Conservation (phyloP, 2,329 filamentous ascomycete species). For the Dactylonectria estremocensis region DNA sequence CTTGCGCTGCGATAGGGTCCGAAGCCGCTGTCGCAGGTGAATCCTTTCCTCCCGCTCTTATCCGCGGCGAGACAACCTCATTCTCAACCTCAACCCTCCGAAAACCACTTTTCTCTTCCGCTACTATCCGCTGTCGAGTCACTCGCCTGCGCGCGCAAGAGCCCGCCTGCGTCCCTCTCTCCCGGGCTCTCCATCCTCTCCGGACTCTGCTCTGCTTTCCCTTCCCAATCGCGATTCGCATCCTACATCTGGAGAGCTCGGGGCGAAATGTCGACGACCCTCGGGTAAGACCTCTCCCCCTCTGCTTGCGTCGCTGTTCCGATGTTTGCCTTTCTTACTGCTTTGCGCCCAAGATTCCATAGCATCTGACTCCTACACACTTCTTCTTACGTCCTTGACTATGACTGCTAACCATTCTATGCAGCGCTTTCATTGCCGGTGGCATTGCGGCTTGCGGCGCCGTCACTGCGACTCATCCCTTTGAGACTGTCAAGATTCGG, state of each 20-base stretch:
- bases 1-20: constrained; percentile 48
- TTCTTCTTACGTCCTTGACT: neutral
- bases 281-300: constrained; percentile 53
- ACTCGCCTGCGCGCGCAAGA: constrained; percentile 14
- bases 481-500: constrained; percentile 99
- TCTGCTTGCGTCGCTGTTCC: neutral
- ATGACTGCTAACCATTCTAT: constrained; percentile 27
- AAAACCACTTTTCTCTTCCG: constrained; percentile 8
- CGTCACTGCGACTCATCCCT: constrained; percentile 96
- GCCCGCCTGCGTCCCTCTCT: constrained; percentile 31
- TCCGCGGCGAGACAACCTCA: constrained; percentile 28
- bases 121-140: constrained; percentile 1
- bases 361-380: constrained; percentile 18
- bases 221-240: constrained; percentile 15
- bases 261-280: constrained; percentile 46
- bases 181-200: constrained; percentile 42
- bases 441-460: constrained; percentile 97
- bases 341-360: constrained; percentile 25
- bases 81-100: constrained; percentile 21
- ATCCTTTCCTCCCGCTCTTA: constrained; percentile 27
- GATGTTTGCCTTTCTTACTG: constrained; percentile 4
- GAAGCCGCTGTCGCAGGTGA: constrained; percentile 45
- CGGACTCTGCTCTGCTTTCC: constrained; percentile 25
- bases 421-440: constrained; percentile 91
- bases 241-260: constrained; percentile 44